Evolutionary conservation across 176 grass and related monocot species (phyloP), one percentile per base, ranked within the genome.

Genomic region (Zea luxurians): DNA sequence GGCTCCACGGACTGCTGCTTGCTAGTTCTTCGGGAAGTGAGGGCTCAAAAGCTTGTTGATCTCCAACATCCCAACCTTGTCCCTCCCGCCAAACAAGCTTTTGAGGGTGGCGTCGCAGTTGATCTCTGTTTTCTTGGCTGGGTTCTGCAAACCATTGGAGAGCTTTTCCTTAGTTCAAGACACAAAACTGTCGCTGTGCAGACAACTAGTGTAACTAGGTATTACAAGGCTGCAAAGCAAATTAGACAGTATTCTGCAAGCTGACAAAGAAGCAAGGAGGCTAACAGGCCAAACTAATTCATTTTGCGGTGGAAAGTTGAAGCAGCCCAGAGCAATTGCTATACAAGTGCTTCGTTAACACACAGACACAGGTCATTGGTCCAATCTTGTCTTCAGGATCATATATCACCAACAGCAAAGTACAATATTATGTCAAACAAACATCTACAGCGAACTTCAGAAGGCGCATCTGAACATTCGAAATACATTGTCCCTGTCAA

Each of bases 101-200:
- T 99, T 95, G 57, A 99, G 96, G 55, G 85, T 91, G 5, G 83
- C 78, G 5, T 99, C 96, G 57, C 89, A 91, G 48, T 36, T 48
- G 17, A 99, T 99, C 83, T 95, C 92, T 5, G 0, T 89, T 49
- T 84, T 95, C 11, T 99, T 86, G 27, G 2, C 6, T 13, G 96
- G 90, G 48, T 95, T 91, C 96, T 99, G 76, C 77, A 84, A 70
- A 77, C 49, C 37, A 92, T 48, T 48, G 37, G 48, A 83, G 13
- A 20, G 6, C 2, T 15, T 11, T 20, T 11, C 68, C 2, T 87
- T 53, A 78, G 58, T 63, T 48, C 13, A 74, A 4, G 13, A 27
- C 10, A 75, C 47, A 64, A 37, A 37, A 47, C 5, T 63, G 37
- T 41, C 27, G 27, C 27, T 27, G 27, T 27, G 17, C 20, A 69